Conservation (phyloP, 2,329 filamentous ascomycete species). For the Diaporthe batatas region DNA sequence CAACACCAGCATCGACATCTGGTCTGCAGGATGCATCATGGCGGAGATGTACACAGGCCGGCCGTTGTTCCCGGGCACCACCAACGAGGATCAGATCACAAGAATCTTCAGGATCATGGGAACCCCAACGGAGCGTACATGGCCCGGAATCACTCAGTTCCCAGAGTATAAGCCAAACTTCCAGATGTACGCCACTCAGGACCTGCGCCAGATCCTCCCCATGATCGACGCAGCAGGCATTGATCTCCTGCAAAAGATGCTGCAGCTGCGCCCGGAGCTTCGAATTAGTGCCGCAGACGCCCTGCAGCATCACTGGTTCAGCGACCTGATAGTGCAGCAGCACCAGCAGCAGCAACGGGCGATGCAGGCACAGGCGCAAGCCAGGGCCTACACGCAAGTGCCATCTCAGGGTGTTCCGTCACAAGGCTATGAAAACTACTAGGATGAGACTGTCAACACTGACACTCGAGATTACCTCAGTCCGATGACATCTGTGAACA, state of each 20-base stretch:
- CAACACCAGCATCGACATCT: conserved; percentile 99
- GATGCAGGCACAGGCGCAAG: conserved; percentile 56
- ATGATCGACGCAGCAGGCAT: conserved; percentile 91
- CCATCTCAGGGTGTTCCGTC: conserved; percentile 54
- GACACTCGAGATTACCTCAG: conserved; percentile 11
- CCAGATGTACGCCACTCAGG: conserved; percentile 93
- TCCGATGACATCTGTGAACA: conserved; percentile 6
- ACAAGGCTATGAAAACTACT: conserved; percentile 50
- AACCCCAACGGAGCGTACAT: conserved; percentile 93
- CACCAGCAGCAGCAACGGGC: conserved; percentile 57
- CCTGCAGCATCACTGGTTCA: conserved; percentile 93
- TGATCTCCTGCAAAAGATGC: conserved; percentile 89
- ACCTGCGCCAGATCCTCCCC: conserved; percentile 86
- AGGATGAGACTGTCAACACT: conserved; percentile 29
- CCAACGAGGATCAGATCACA: conserved; percentile 96
- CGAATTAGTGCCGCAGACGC: conserved; percentile 90
- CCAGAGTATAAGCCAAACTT: conserved; percentile 98
- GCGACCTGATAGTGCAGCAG: conserved; percentile 74
- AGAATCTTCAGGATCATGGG: conserved; percentile 99
- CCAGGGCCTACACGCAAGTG: conserved; percentile 24
- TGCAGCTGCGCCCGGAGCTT: conserved; percentile 92
- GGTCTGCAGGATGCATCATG: conserved; percentile 99
- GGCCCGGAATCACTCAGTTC: conserved; percentile 94
- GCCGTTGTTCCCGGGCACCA: conserved; percentile 95
- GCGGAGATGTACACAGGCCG: conserved; percentile 98